Evolutionary conservation across 192 early-diverging fungal genomes (phyloP).

Genomic region (Dissophora ornata): DNA sequence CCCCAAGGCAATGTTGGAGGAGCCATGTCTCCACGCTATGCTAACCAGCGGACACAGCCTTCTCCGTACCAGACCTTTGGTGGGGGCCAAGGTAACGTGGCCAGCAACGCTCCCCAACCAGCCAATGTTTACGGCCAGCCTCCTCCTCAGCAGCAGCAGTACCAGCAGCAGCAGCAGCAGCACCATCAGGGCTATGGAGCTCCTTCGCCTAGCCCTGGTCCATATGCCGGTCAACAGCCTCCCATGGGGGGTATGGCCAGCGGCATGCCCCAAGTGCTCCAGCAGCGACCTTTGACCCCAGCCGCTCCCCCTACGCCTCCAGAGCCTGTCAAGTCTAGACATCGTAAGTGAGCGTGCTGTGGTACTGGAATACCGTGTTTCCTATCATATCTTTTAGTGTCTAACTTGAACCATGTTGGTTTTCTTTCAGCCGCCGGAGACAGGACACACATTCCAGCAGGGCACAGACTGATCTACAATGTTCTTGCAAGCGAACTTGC

Average conservation of each 20-base stretch:
- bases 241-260: conserved; percentile 38
- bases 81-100: conserved; percentile 16
- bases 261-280: conserved; percentile 43
- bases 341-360: conserved; percentile 60
- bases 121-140: conserved; percentile 41
- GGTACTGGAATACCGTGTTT: neutral
- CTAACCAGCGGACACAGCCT: conserved; percentile 40
- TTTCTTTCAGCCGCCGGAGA: conserved; percentile 76
- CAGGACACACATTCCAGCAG: conserved; percentile 82
- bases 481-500: conserved; percentile 66
- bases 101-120: conserved; percentile 23
- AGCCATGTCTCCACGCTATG: conserved; percentile 47
- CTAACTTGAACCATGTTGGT: too few relatives aligned
- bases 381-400: too few relatives aligned
- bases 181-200: conserved; percentile 30
- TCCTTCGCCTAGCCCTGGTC: conserved; percentile 14
- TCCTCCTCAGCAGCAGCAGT: conserved; percentile 34
- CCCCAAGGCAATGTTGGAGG: conserved; percentile 21
- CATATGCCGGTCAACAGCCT: conserved; percentile 31
- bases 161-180: conserved; percentile 28
- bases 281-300: conserved; percentile 54
- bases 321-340: conserved; percentile 58
- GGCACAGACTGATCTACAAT: conserved; percentile 71
- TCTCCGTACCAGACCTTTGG: conserved; percentile 35
- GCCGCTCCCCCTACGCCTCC: conserved; percentile 59